These are phyloP conservation scores for Auricularia sp. DNA, from an alignment of 768 basidiomycete species.

Conservation along the genomic window DNA sequence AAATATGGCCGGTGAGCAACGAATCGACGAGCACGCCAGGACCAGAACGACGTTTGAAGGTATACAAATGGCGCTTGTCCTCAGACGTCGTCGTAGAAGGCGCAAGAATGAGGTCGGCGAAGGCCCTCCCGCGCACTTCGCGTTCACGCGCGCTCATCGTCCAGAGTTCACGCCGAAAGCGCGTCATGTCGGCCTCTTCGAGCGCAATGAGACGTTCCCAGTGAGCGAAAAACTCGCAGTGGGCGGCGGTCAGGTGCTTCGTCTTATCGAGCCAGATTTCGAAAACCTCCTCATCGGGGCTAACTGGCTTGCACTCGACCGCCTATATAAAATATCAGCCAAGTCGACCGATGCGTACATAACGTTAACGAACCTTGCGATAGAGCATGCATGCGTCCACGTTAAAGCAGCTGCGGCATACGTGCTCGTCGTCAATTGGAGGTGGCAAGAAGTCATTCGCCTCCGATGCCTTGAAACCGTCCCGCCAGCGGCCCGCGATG, in stretches of 20 bases:
- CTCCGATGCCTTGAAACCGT: slow-evolving; percentile 5
- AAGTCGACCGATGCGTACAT: slow-evolving; percentile 5
- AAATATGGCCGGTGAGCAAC: slow-evolving; percentile 71
- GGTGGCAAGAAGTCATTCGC: slow-evolving; percentile 59
- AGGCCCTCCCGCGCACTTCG: slow-evolving; percentile 75
- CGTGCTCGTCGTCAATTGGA: slow-evolving; percentile 71
- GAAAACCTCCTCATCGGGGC: slow-evolving; percentile 52
- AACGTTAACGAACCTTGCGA: slow-evolving; percentile 48
- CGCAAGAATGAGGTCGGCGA: slow-evolving; percentile 68
- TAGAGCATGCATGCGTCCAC: slow-evolving; percentile 90
- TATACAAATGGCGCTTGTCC: slow-evolving; percentile 53
- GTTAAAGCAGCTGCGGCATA: slow-evolving; percentile 73
- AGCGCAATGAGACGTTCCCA: slow-evolving; percentile 82
- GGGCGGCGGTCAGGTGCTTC: slow-evolving; percentile 57
- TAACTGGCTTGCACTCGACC: slow-evolving; percentile 50
- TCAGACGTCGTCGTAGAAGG: slow-evolving; percentile 10
- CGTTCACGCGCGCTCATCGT: slow-evolving; percentile 74
- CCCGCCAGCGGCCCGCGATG: slow-evolving; percentile 23
- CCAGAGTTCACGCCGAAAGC: slow-evolving; percentile 90
- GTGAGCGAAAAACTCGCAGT: slow-evolving; percentile 70
- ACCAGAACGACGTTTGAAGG: slow-evolving; percentile 30
- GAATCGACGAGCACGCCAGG: slow-evolving; percentile 24
- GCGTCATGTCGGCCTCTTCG: slow-evolving; percentile 79
- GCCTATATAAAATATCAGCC: slow-evolving; percentile 32
- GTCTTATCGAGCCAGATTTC: slow-evolving; percentile 48